Conservation (phyloP, 176 grass and related monocot genomes). For the Triticum timopheevii region DNA sequence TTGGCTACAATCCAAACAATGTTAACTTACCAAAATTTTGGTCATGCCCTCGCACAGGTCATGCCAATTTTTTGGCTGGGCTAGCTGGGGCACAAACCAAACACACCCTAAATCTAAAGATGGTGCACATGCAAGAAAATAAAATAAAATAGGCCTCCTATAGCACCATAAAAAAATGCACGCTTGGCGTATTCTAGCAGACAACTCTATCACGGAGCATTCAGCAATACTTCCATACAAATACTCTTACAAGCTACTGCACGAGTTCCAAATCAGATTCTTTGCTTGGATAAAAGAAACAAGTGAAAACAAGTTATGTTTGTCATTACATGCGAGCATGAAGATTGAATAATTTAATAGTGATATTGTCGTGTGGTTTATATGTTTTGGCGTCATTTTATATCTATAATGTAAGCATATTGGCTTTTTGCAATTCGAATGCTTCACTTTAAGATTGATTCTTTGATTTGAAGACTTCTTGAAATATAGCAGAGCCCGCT, state of each 20-base stretch:
- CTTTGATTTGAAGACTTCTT: not conserved
- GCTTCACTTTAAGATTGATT: not conserved
- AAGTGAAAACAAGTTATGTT: not conserved
- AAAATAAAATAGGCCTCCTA: not conserved
- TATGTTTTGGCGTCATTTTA: not conserved
- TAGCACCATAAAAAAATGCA: not conserved
- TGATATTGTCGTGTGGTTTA: not conserved
- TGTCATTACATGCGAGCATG: not conserved
- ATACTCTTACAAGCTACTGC: not conserved
- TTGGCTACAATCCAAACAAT: too few relatives aligned
- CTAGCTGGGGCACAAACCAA: too few relatives aligned
- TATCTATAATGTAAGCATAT: not conserved
- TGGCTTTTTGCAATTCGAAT: not conserved
- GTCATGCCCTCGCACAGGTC: too few relatives aligned
- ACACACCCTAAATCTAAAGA: not conserved
- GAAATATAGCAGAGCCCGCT: not conserved
- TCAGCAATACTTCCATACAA: not conserved
- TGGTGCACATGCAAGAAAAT: not conserved
- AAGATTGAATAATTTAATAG: not conserved
- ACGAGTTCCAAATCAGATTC: conserved; percentile 18
- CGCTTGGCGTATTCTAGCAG: not conserved
- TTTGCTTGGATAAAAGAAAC: not conserved
- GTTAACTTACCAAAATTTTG: too few relatives aligned
- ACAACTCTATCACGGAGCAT: conserved; percentile 7
- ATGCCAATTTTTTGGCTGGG: too few relatives aligned